Evolutionary conservation across 352 stramenopile genomes (phyloP), one percentile per base, ranked within the genome.

Genomic region (Globisporangium orthogonon): DNA sequence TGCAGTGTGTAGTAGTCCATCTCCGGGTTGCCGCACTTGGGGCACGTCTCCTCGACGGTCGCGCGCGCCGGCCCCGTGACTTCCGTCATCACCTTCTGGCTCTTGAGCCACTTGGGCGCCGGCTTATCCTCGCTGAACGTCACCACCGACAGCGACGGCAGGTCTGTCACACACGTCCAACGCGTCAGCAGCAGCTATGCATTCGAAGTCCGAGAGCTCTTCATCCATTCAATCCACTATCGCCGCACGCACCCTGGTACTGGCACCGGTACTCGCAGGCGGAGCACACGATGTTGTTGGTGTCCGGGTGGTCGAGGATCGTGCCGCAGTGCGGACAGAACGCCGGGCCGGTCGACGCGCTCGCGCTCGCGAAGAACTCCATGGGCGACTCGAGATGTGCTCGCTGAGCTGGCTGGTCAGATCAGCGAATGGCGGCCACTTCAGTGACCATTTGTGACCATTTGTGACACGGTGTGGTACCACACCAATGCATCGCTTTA

Each of bases 1-100:
- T 99, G 97, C 73, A 99, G 94, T 61, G 97, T 99, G 71, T 99
- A 99, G 79, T 99, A 99, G 67, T 97, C 92, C 71, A 99, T 98
- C 73, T 99, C 85, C 10, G 78, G 87, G 71, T 98, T 93, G 59
- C 78, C 84, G 66, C 97, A 99, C 74, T 98, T 98, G 43, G 97
- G 87, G 67, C 97, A 99, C 46, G 92, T 89, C 82, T 99, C 97
- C 65, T 99, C 96, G 47, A 99, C 96, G 39, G 95, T 98, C 50
- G 94, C 94, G 58, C 92, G 80, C 52, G 88, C 88, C 3, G 94
- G 90, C 31, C 85, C 85, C 56, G 72, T 86, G 73, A 96, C 73
- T 72, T 97, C 66, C 61, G 73, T 89, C 66, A 91, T 79, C 44
- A 74, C 69, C 54, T 83, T 75, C 52, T 89, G 68, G 2, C 73